Evolutionary conservation across 2,329 filamentous ascomycete species (phyloP).

Genomic region (Knoxdaviesia capensis): DNA sequence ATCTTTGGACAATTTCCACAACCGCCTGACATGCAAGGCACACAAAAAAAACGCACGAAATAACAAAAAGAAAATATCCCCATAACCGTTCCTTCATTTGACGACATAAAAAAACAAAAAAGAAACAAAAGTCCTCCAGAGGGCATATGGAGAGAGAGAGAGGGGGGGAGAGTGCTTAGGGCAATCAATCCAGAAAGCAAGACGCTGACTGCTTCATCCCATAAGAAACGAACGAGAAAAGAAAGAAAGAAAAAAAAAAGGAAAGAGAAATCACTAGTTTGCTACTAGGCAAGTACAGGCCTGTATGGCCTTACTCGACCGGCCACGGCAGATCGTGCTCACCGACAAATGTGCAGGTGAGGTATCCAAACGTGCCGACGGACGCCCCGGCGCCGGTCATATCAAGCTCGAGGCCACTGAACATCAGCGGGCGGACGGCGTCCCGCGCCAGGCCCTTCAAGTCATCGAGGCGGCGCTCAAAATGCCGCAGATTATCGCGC

Average conservation of each 20-base stretch:
- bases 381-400: constrained; percentile 23
- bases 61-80: not conserved
- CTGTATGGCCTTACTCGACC: constrained; percentile 10
- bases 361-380: constrained; percentile 22
- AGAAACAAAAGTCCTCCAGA: not conserved
- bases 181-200: too few species aligned
- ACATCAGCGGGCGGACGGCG: constrained; percentile 67
- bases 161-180: too few species aligned
- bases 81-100: not conserved
- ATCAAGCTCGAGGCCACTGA: constrained; percentile 68
- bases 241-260: constrained; percentile 3
- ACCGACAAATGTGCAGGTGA: constrained; percentile 28
- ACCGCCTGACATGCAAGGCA: not conserved
- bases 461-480: constrained; percentile 77
- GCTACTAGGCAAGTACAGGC: constrained; percentile 7
- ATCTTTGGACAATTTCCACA: not conserved
- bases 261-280: constrained; percentile 2
- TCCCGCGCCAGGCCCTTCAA: constrained; percentile 70
- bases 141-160: too few species aligned
- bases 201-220: too few species aligned
- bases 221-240: constrained; percentile 2
- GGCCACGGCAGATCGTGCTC: constrained; percentile 31
- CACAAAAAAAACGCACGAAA: not conserved
- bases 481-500: constrained; percentile 65
- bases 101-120: not conserved